phyloP scores from a whole-genome alignment of 768 basidiomycete species.

The Wakefieldia striispora region DNA sequence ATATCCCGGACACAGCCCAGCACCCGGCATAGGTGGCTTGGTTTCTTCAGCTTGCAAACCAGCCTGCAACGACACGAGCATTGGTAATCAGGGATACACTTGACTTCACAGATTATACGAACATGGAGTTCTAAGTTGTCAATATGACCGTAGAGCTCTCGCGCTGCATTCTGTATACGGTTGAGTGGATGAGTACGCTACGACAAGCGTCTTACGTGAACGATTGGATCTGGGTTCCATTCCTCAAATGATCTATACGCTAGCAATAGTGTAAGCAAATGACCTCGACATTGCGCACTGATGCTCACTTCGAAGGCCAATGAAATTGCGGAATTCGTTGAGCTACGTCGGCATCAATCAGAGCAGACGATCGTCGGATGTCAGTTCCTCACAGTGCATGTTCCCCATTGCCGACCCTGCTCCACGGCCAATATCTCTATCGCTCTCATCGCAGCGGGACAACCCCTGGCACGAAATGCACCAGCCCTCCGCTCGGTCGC shows the following conservation, averaged over 20 bases:
- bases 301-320: slow-evolving; percentile 62
- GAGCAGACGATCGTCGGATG: neutral
- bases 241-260: slow-evolving; percentile 64
- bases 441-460: slow-evolving; percentile 60
- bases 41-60: slow-evolving; percentile 73
- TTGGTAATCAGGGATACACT: neutral
- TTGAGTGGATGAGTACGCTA: neutral
- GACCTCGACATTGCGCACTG: neutral
- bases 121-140: slow-evolving; percentile 81
- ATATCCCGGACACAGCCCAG: slow-evolving; percentile 79
- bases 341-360: slow-evolving; percentile 34
- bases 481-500: slow-evolving; percentile 59
- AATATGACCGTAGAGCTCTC: slow-evolving; percentile 64
- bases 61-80: slow-evolving; percentile 35
- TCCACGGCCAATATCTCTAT: slow-evolving; percentile 71
- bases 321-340: slow-evolving; percentile 71
- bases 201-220: slow-evolving; percentile 42
- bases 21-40: slow-evolving; percentile 61
- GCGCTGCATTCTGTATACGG: slow-evolving; percentile 51
- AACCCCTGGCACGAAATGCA: slow-evolving; percentile 68
- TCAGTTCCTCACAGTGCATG: slow-evolving; percentile 55
- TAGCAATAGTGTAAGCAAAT: slow-evolving; percentile 26
- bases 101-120: slow-evolving; percentile 20
- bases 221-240: slow-evolving; percentile 64
- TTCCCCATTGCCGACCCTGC: slow-evolving; percentile 65